Evolutionary conservation across 805 yeast species (phyloP), one percentile per base, ranked within the genome.

Genomic region (Ascoidea rubescens): DNA sequence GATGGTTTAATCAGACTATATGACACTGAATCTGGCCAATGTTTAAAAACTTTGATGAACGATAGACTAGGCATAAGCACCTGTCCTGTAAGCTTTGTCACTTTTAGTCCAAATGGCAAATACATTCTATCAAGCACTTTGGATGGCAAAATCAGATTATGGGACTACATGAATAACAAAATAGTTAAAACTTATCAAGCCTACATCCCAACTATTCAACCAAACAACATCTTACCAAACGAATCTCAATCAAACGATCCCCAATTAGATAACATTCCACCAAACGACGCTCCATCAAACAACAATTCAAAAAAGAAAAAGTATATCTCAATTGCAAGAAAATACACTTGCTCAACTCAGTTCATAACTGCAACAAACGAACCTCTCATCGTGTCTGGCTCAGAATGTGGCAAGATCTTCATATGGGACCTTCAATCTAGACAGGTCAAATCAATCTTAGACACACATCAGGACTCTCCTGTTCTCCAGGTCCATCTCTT

Each of bases 1-100:
- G 99, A 91, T 66, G 99, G 99, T 3, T 72, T 88, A 57, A 84
- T 91, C 31, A 72, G 99, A 50, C 69, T 91, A 16, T 91, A 95
- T 71, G 97, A 90, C 63, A 77, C 89, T 17, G 83, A 78, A 49
- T 76, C 95, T 0, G 97, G 97, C 4, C 96, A 89, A 58, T 91
- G 98, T 69, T 70, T 91, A 58, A 87, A 90, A 62, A 93, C 98
- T 0, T 66, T 91, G 57, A 87, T 90, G 43, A 86, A 82, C 61
- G 91, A 86, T 60, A 77, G 85, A 54, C 80, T 82, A 57, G 77
- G 77, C 49, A 80, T 84, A 45, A 82, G 86, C 1, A 78, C 85
- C 14, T 83, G 79, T 60, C 96, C 98, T 0, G 83, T 91, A 5
- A 77, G 87, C 28, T 73, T 75, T 56, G 90, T 88, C 1, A 71